These are phyloP conservation scores for Mycena alexandri DNA, from an alignment of 768 basidiomycete genomes.

Conservation along the genomic window DNA sequence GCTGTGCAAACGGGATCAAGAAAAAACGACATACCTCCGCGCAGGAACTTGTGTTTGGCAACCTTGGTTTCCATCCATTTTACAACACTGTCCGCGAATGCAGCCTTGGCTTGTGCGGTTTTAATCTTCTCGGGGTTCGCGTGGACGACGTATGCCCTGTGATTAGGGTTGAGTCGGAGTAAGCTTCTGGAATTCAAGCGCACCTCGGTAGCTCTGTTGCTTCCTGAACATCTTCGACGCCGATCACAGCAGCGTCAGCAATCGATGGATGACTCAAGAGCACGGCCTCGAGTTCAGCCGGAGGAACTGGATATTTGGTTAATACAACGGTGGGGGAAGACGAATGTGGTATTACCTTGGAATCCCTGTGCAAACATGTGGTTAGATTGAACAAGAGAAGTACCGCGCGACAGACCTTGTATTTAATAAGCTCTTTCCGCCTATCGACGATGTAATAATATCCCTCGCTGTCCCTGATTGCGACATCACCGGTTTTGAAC, in stretches of 20 bases:
- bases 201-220: slow-evolving; percentile 62
- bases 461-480: slow-evolving; percentile 66
- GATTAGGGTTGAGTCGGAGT: background rate
- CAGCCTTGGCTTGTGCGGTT: slow-evolving; percentile 41
- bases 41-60: slow-evolving; percentile 69
- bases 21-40: slow-evolving; percentile 60
- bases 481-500: slow-evolving; percentile 83
- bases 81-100: slow-evolving; percentile 58
- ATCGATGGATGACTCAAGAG: slow-evolving; percentile 71
- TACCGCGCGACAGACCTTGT: slow-evolving; percentile 53
- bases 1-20: too few species aligned
- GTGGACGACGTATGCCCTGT: slow-evolving; percentile 64
- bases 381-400: background rate
- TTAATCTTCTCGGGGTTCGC: slow-evolving; percentile 39
- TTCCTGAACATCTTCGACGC: slow-evolving; percentile 62
- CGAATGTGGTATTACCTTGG: slow-evolving; percentile 23
- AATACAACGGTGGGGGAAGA: background rate
- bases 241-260: slow-evolving; percentile 77
- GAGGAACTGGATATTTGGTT: slow-evolving; percentile 58
- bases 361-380: slow-evolving; percentile 15
- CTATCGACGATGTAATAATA: slow-evolving; percentile 69
- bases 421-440: slow-evolving; percentile 70
- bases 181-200: background rate
- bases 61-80: slow-evolving; percentile 69
- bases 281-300: slow-evolving; percentile 76